Percentiles rank a stretch among this genome's conserved stretches.
phyloP scores from a whole-genome alignment of 148 eudicot genomes.

The Diospyros kaki region DNA sequence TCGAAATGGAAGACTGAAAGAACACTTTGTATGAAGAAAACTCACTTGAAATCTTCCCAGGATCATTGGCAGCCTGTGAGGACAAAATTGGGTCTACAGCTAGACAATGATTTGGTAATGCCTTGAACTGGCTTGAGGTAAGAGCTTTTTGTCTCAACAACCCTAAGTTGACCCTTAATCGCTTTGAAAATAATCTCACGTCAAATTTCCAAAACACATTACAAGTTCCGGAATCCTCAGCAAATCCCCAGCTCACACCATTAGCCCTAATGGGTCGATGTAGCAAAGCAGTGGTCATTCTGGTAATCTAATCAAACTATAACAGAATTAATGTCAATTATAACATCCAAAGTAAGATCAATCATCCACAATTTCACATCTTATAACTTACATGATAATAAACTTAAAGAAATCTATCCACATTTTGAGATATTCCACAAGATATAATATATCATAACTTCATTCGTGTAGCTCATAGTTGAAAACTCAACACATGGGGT shows the following conservation, averaged over 20 bases:
- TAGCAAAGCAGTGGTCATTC: slow-evolving; percentile 4
- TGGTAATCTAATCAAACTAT: slow-evolving; percentile 8
- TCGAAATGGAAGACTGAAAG: not conserved
- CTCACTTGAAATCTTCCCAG: slow-evolving; percentile 20
- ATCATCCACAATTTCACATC: not conserved
- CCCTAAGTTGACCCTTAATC: not conserved
- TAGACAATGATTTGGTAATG: slow-evolving; percentile 11
- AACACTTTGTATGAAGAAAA: not conserved
- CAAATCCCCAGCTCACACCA: not conserved
- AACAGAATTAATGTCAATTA: not conserved
- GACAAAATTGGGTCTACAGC: slow-evolving; percentile 17
- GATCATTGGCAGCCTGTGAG: not conserved
- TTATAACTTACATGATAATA: not conserved
- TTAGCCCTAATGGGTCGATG: slow-evolving; percentile 7
- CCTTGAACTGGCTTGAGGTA: slow-evolving; percentile 7
- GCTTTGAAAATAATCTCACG: slow-evolving; percentile 6
- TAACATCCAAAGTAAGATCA: not conserved
- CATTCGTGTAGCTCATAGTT: not conserved
- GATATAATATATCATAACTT: too few species aligned
- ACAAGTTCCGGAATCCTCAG: slow-evolving; percentile 1
- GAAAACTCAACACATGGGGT: not conserved
- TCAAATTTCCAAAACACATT: slow-evolving; percentile 1
- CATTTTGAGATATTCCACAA: not conserved
- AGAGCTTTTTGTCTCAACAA: not conserved
- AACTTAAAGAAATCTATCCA: not conserved